phyloP scores from a whole-genome alignment of 2,329 filamentous ascomycete genomes.

The Ophiocordyceps camponoti-saundersi region DNA sequence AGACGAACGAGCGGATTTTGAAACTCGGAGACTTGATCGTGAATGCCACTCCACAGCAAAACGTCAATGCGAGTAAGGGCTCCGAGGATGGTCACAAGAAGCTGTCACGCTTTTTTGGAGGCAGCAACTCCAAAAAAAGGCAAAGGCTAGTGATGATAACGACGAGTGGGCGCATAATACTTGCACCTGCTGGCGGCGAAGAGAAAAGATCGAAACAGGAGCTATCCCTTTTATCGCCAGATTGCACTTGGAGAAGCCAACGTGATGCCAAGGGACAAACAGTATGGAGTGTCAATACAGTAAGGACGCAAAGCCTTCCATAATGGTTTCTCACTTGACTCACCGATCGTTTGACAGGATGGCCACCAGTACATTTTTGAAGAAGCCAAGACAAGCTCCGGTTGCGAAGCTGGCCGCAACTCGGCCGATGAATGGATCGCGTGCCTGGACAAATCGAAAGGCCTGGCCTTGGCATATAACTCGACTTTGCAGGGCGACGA shows the following conservation, averaged over 20 bases:
- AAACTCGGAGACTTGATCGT: slow-evolving; percentile 88
- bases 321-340: background rate
- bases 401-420: slow-evolving; percentile 42
- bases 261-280: slow-evolving; percentile 76
- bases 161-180: slow-evolving; percentile 72
- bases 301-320: slow-evolving; percentile 33
- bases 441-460: slow-evolving; percentile 68
- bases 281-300: slow-evolving; percentile 83
- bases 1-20: slow-evolving; percentile 81
- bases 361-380: slow-evolving; percentile 90
- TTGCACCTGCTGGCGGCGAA: slow-evolving; percentile 81
- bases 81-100: slow-evolving; percentile 68
- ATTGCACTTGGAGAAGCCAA: slow-evolving; percentile 63
- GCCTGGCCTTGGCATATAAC: slow-evolving; percentile 64
- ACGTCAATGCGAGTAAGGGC: slow-evolving; percentile 51
- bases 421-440: slow-evolving; percentile 88
- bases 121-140: slow-evolving; percentile 79
- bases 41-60: slow-evolving; percentile 60
- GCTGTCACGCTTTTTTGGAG: slow-evolving; percentile 83
- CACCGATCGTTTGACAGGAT: slow-evolving; percentile 36
- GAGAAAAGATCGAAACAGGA: slow-evolving; percentile 93
- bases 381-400: slow-evolving; percentile 56
- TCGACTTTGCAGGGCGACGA: slow-evolving; percentile 50
- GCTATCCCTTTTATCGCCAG: slow-evolving; percentile 62
- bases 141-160: slow-evolving; percentile 92